Percentiles rank a stretch among this genome's conserved stretches.
phyloP scores from a whole-genome alignment of 805 yeast genomes.

The Torulaspora microellipsoides region DNA sequence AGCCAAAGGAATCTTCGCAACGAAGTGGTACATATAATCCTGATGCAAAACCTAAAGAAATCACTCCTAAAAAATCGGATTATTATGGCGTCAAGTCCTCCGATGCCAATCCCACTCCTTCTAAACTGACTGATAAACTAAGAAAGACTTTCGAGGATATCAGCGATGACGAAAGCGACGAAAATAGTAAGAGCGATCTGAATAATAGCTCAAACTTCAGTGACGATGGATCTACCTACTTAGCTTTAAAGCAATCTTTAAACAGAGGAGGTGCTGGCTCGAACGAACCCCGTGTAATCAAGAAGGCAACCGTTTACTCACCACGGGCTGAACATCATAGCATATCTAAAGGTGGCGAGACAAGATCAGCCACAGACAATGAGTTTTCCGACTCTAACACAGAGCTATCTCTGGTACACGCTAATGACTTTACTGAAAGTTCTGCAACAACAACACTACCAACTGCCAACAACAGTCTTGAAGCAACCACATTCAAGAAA shows the following conservation, averaged over 20 bases:
- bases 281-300: not conserved
- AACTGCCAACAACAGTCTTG: too few species aligned
- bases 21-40: not conserved
- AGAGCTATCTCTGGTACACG: not conserved
- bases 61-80: conserved; percentile 2
- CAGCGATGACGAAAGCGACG: conserved; percentile 15
- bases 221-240: conserved; percentile 22
- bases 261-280: conserved; percentile 2
- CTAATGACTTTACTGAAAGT: not conserved
- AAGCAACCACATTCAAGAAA: too few species aligned
- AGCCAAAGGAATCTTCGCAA: too few species aligned
- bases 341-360: conserved; percentile 2
- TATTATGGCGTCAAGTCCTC: conserved; percentile 6
- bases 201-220: conserved; percentile 10
- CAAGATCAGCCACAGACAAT: conserved; percentile 1
- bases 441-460: too few species aligned
- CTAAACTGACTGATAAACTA: conserved; percentile 14
- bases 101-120: conserved; percentile 11
- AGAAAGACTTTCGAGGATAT: conserved; percentile 14
- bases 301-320: conserved; percentile 9
- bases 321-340: conserved; percentile 4
- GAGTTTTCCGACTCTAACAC: conserved; percentile 2
- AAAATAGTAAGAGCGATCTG: conserved; percentile 10
- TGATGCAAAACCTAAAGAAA: not conserved
- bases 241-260: conserved; percentile 20